A percentile compares a stretch with the other conserved stretches of the same genome.
Evolutionary conservation across 2,329 filamentous ascomycete species (phyloP).

Genomic region (Aspergillus novofumigatus): DNA sequence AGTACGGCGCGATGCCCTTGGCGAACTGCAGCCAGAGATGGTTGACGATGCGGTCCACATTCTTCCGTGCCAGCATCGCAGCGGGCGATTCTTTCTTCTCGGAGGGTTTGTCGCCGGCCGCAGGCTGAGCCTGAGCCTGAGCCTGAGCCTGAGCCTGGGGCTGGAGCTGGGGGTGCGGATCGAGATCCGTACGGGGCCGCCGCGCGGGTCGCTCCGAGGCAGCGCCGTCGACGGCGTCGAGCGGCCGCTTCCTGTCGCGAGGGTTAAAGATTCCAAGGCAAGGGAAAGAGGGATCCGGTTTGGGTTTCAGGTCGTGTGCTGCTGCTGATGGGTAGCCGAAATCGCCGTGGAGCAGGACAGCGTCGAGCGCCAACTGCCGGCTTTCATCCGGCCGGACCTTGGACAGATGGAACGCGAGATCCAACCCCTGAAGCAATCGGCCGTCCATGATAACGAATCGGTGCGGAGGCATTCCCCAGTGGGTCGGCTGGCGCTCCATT

Average conservation of each 20-base stretch:
- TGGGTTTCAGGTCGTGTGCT: background rate
- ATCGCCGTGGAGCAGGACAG: background rate
- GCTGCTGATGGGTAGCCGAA: background rate
- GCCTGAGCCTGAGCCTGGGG: background rate
- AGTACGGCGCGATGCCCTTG: background rate
- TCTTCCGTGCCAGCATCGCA: background rate
- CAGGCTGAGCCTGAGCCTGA: slow-evolving; percentile 1
- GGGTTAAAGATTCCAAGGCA: background rate
- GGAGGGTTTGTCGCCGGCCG: slow-evolving; percentile 1
- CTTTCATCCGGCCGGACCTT: background rate
- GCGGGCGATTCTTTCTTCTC: slow-evolving; percentile 1
- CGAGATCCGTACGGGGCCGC: slow-evolving; percentile 8
- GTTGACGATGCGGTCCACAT: background rate
- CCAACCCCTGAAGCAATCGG: background rate
- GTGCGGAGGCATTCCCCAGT: background rate
- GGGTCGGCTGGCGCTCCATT: slow-evolving; percentile 5
- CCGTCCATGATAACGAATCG: background rate
- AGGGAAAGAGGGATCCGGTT: background rate
- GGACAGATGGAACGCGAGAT: background rate
- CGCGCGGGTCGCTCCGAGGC: slow-evolving; percentile 9
- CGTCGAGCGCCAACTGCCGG: background rate
- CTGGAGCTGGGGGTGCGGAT: background rate
- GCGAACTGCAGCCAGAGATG: background rate
- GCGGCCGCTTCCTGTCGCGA: slow-evolving; percentile 8
- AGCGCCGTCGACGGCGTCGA: slow-evolving; percentile 5